phyloP scores from a whole-genome alignment of 257 asterid species.

The Marsdenia floribunda region DNA sequence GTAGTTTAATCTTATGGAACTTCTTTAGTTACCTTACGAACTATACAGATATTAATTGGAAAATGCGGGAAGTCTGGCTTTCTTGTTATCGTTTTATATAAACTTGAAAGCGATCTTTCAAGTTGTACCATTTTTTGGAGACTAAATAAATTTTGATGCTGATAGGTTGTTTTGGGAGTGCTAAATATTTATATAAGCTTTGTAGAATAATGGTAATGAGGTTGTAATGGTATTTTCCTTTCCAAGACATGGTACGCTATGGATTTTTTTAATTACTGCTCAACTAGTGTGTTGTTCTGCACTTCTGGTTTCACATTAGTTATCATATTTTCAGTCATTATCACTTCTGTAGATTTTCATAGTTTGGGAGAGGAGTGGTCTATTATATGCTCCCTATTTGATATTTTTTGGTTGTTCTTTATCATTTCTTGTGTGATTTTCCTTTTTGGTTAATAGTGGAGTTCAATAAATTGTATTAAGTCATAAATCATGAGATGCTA shows the following conservation, averaged over 20 bases:
- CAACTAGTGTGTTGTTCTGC: background rate
- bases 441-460: background rate
- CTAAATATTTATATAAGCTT: background rate
- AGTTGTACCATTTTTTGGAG: background rate
- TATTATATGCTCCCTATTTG: background rate
- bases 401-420: background rate
- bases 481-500: background rate
- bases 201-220: background rate
- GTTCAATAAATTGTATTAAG: background rate
- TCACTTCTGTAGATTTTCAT: background rate
- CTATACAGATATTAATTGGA: background rate
- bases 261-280: background rate
- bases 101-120: background rate
- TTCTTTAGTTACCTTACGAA: conserved; percentile 1
- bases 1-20: background rate
- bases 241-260: background rate
- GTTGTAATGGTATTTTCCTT: background rate
- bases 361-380: background rate
- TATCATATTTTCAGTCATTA: background rate
- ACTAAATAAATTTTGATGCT: background rate
- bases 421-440: background rate
- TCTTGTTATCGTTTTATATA: background rate
- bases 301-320: background rate
- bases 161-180: background rate
- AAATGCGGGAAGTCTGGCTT: background rate